phyloP scores from a whole-genome alignment of 1,284 basidiomycete genomes.

The Chalciporus sp. region DNA sequence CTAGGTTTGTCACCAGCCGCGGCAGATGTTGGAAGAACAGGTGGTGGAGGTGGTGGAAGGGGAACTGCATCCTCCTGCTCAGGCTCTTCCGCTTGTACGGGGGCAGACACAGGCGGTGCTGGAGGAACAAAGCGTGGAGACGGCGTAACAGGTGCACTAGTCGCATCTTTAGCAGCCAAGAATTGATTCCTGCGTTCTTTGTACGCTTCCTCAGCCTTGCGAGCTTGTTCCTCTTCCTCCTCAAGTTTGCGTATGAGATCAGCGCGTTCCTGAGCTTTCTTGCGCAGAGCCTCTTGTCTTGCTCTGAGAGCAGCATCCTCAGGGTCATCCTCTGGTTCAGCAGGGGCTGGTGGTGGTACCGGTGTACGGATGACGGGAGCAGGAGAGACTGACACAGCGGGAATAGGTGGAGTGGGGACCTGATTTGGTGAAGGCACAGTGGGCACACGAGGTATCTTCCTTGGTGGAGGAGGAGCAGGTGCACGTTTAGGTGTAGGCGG shows the following conservation, averaged over 20 bases:
- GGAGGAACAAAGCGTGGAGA: conserved; percentile 16
- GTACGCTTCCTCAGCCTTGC: conserved; percentile 62
- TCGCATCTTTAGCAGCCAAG: conserved; percentile 40
- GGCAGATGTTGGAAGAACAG: conserved; percentile 33
- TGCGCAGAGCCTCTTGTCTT: conserved; percentile 67
- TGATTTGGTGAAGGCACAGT: conserved; percentile 24
- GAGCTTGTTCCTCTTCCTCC: conserved; percentile 71
- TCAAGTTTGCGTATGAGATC: conserved; percentile 70
- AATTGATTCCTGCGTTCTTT: conserved; percentile 46
- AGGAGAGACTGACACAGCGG: conserved; percentile 34
- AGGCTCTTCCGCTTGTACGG: conserved; percentile 33
- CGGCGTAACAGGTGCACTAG: conserved; percentile 25
- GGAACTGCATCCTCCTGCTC: conserved; percentile 18
- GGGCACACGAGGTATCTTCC: conserved; percentile 33
- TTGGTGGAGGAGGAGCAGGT: conserved; percentile 51
- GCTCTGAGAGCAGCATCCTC: conserved; percentile 66
- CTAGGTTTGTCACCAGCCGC: conserved; percentile 42
- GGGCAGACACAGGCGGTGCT: conserved; percentile 33
- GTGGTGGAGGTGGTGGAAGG: conserved; percentile 36
- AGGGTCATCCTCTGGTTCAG: conserved; percentile 50
- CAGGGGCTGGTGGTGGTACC: conserved; percentile 34
- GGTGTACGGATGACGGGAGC: conserved; percentile 35
- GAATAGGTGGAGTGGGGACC: conserved; percentile 31
- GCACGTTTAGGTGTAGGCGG: conserved; percentile 39
- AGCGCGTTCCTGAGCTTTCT: conserved; percentile 66